A percentile compares a stretch with the other conserved stretches of the same genome.
Conservation (phyloP, 23 red algal species). For the Gracilariopsis chorda region DNA sequence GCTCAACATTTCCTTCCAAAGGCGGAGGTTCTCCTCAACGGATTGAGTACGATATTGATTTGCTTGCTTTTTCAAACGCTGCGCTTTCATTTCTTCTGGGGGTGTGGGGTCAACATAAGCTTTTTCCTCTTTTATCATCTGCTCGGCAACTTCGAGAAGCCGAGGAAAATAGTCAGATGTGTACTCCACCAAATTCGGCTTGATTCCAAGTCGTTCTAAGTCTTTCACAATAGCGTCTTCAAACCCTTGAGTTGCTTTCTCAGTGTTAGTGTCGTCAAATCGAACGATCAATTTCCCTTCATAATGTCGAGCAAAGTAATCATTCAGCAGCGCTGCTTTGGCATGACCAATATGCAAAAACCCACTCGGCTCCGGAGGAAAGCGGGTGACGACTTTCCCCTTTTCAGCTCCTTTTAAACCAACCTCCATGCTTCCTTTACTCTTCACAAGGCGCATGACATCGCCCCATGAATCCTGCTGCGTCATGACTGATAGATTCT, state of each 20-base stretch:
- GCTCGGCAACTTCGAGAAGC: constrained; percentile 72
- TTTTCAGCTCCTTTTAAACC: constrained; percentile 62
- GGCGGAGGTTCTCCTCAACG: constrained; percentile 73
- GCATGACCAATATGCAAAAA: constrained; percentile 97
- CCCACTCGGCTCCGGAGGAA: constrained; percentile 96
- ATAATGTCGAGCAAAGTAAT: constrained; percentile 88
- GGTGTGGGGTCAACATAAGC: constrained; percentile 93
- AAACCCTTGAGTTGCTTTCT: constrained; percentile 90
- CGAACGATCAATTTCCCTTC: constrained; percentile 89
- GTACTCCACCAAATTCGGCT: constrained; percentile 88
- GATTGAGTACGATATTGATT: constrained; percentile 78
- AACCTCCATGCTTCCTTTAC: constrained; percentile 74
- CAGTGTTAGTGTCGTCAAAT: constrained; percentile 99
- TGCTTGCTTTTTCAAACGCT: constrained; percentile 81
- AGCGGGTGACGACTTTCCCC: constrained; percentile 92
- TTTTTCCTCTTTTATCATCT: constrained; percentile 81
- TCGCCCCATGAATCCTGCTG: constrained; percentile 71
- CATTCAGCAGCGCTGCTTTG: constrained; percentile 96
- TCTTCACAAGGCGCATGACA: constrained; percentile 88
- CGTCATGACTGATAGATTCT: constrained; percentile 3
- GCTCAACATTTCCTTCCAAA: constrained; percentile 90
- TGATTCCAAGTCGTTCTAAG: constrained; percentile 69
- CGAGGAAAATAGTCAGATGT: constrained; percentile 92
- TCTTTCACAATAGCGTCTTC: constrained; percentile 91
- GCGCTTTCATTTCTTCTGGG: constrained; percentile 79